Percentiles rank a stretch among this genome's conserved stretches.
Evolutionary conservation across 2,329 filamentous ascomycete genomes (phyloP).

Genomic region (Fusarium nurragi): DNA sequence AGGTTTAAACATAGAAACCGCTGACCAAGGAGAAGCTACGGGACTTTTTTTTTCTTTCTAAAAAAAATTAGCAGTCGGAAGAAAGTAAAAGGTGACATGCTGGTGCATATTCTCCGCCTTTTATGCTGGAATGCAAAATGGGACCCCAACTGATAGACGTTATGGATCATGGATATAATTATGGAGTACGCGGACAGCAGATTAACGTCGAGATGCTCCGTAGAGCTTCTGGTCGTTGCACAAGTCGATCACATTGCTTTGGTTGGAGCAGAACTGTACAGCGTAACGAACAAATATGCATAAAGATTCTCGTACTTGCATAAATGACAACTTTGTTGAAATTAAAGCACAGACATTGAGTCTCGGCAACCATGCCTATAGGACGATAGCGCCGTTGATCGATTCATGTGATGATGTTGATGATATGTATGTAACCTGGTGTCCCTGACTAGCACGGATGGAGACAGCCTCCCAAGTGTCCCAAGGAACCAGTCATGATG

Average conservation of each 20-base stretch:
- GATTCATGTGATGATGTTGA: slow-evolving; percentile 29
- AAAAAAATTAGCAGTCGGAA: slow-evolving; percentile 5
- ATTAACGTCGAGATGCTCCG: background rate
- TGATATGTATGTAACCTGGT: slow-evolving; percentile 16
- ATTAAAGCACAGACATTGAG: slow-evolving; percentile 13
- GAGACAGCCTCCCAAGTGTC: slow-evolving; percentile 11
- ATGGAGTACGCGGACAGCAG: background rate
- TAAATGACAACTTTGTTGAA: background rate
- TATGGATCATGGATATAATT: slow-evolving; percentile 10
- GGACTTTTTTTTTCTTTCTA: too few species aligned
- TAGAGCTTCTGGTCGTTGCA: slow-evolving; percentile 4
- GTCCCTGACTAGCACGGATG: slow-evolving; percentile 33
- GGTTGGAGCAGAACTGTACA: background rate
- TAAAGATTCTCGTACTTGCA: background rate
- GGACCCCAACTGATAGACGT: slow-evolving; percentile 2
- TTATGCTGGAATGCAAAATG: slow-evolving; percentile 20
- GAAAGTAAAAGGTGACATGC: slow-evolving; percentile 9
- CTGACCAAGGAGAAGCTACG: background rate
- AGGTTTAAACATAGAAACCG: slow-evolving; percentile 1
- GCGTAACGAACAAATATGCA: too few species aligned
- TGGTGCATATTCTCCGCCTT: slow-evolving; percentile 29
- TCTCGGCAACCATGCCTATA: slow-evolving; percentile 30
- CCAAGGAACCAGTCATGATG: slow-evolving; percentile 17
- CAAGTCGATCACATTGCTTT: background rate
- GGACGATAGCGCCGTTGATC: slow-evolving; percentile 10